These are phyloP conservation scores for Protea cynaroides DNA, from an alignment of 164 flowering plant genomes.

Conservation along the genomic window DNA sequence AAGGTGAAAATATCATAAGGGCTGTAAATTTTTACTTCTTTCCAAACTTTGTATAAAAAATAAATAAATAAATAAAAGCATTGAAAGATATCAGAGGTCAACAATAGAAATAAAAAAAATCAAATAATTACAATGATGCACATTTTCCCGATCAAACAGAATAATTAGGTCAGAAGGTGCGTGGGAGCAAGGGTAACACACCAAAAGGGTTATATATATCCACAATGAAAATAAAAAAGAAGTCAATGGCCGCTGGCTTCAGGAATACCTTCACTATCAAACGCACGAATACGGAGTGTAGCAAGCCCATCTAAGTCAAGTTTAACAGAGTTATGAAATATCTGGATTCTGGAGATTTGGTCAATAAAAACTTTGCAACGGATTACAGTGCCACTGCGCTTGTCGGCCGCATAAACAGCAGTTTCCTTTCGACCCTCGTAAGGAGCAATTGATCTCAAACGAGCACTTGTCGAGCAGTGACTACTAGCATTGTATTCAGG, in stretches of 20 bases:
- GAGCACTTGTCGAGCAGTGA: conserved; percentile 84
- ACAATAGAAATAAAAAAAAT: background rate
- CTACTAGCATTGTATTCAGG: conserved; percentile 74
- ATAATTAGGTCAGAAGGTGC: no score
- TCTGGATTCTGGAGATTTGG: conserved; percentile 67
- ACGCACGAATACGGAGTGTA: conserved; percentile 80
- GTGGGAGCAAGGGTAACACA: no score
- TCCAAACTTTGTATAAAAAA: no score
- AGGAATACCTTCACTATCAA: conserved; percentile 74
- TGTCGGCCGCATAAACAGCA: conserved; percentile 82
- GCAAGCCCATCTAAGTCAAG: conserved; percentile 95
- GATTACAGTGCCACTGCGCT: conserved; percentile 58
- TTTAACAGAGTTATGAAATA: conserved; percentile 85
- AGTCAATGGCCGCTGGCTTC: conserved; percentile 5
- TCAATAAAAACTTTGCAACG: conserved; percentile 92
- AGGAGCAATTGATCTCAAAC: conserved; percentile 73
- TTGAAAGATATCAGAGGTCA: no score
- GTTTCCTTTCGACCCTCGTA: conserved; percentile 90
- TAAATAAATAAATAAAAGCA: no score
- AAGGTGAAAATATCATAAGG: no score
- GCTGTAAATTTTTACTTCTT: no score
- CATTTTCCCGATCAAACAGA: no score
- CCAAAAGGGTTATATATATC: background rate
- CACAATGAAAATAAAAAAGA: background rate
- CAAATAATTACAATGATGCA: background rate